A percentile compares a stretch with the other conserved stretches of the same genome.
Evolutionary conservation across 176 grass and related monocot species (phyloP).

Genomic region (Eleusine indica): DNA sequence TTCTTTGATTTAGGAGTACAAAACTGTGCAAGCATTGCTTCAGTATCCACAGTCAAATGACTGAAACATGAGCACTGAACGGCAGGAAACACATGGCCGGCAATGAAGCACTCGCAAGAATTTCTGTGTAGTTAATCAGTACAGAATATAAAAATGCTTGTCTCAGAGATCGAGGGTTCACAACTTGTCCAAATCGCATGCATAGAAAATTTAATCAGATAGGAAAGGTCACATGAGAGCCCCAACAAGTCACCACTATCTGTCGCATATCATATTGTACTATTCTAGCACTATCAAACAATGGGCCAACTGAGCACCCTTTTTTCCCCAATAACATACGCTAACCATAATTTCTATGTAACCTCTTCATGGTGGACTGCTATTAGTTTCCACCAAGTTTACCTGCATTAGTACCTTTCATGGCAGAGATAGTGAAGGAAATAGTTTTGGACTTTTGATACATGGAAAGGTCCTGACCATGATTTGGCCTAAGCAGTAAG

Average conservation of each 20-base stretch:
- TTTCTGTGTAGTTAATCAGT: neutral
- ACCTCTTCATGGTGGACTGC: slow-evolving; percentile 11
- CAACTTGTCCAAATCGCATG: neutral
- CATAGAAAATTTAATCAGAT: neutral
- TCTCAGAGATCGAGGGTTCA: slow-evolving; percentile 5
- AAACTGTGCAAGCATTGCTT: neutral
- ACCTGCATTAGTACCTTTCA: slow-evolving; percentile 24
- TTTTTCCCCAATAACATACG: neutral
- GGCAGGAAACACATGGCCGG: neutral
- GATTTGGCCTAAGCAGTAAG: neutral
- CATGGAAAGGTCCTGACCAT: neutral
- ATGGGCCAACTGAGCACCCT: neutral
- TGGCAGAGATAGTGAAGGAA: neutral
- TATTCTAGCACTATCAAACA: neutral
- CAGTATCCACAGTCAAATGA: neutral
- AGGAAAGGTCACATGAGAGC: neutral
- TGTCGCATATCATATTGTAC: neutral
- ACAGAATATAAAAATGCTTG: neutral
- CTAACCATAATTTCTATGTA: slow-evolving; percentile 34
- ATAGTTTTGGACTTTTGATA: neutral
- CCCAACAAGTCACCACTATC: neutral
- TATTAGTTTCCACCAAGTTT: slow-evolving; percentile 34
- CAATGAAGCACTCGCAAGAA: neutral
- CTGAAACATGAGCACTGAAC: neutral
- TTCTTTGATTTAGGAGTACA: neutral